Evolutionary conservation across 1,284 basidiomycete species (phyloP), one percentile per base, ranked within the genome.

Genomic region (Trichosporon sp.): DNA sequence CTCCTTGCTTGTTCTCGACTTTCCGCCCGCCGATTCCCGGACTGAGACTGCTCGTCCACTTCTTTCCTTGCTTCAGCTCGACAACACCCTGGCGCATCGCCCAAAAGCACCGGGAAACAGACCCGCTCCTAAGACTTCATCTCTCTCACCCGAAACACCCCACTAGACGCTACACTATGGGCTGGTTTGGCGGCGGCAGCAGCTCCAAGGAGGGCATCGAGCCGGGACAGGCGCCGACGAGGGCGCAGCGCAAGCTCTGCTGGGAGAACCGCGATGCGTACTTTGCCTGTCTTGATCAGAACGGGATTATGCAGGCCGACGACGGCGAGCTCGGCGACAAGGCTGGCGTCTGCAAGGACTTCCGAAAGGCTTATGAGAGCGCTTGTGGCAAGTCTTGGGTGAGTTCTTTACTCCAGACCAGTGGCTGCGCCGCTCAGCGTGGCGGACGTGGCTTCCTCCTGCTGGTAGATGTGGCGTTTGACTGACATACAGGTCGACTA

Each of bases 381-480:
- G 69, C 71, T 65, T 82, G 81, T 71, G 77, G 77, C 0, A 76
- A 74, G 65, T 79, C 77, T 67, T 82, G 81, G 81, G 81, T 82
- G 65, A 73, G 81, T 77, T 0, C 10, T 10, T 19, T n/a, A 25
- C n/a, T n/a, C 34, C 25, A 3, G 7, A 16, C 19, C 13, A n/a
- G n/a, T n/a, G n/a, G n/a, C 6, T 2, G 6, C 36, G 9, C 11
- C 11, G 29, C 21, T 27, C 21, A 9, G 32, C 59, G 0, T 23
- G 32, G 21, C 27, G 14, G 10, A 8, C 31, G 25, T 19, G 2
- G 19, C 10, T 32, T n/a, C 36, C 9, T 11, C 31, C 56, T 61
- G 31, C 23, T 4, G 4, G 6, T 44, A 9, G 8, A 4, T 11
- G 8, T 19, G 10, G 21, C 11, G 21, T 23, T 49, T 21, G 36